These are phyloP conservation scores for Canavalia gladiata DNA, from an alignment of 306 rosid genomes.

Conservation along the genomic window DNA sequence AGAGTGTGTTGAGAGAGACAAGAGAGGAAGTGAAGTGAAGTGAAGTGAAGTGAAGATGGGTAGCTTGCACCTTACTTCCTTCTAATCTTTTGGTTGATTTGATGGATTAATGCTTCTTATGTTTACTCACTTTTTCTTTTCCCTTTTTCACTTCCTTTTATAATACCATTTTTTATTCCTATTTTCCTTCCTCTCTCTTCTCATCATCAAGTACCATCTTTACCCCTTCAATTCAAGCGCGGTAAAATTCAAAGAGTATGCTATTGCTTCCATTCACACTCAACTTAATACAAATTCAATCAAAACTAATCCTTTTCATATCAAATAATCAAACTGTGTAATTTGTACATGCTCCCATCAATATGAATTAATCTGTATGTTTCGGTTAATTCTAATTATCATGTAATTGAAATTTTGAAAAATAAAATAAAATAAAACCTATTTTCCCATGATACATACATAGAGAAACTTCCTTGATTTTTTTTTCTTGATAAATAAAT, in stretches of 20 bases:
- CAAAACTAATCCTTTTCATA: background rate
- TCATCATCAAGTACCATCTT: too few species aligned
- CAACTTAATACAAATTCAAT: background rate
- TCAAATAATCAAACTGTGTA: background rate
- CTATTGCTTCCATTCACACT: background rate
- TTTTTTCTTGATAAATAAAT: too few species aligned
- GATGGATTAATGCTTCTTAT: constrained; percentile 36
- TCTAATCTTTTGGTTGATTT: constrained; percentile 46
- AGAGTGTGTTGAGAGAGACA: constrained; percentile 37
- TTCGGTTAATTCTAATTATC: background rate
- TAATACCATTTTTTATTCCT: background rate
- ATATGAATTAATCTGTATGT: background rate
- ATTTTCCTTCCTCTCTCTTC: constrained; percentile 10
- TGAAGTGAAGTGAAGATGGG: background rate
- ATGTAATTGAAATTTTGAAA: too few species aligned
- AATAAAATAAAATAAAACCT: too few species aligned
- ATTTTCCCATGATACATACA: too few species aligned
- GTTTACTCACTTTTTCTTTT: constrained; percentile 23
- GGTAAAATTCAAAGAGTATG: constrained; percentile 1
- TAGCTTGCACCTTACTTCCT: constrained; percentile 19
- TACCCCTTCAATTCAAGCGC: background rate
- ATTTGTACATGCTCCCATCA: background rate
- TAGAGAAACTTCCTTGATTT: too few species aligned
- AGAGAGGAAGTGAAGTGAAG: constrained; percentile 32
- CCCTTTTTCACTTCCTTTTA: background rate